A percentile compares a stretch with the other conserved stretches of the same genome.
Conservation (phyloP, 768 basidiomycete species). For the Mycena latifolia region DNA sequence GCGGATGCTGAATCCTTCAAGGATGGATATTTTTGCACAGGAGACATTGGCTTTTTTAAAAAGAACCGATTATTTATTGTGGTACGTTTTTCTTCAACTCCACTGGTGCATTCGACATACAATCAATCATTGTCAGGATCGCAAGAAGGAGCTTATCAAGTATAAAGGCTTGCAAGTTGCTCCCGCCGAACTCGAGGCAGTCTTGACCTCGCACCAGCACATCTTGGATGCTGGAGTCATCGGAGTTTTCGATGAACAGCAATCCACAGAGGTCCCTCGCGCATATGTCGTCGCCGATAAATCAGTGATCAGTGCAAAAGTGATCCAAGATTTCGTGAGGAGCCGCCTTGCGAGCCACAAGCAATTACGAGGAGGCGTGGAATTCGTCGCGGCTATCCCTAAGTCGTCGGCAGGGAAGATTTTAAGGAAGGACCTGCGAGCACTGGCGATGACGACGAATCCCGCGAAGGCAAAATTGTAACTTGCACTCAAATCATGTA, state of each 20-base stretch:
- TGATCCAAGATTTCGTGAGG: conserved; percentile 30
- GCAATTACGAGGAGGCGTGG: conserved; percentile 30
- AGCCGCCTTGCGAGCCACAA: conserved; percentile 27
- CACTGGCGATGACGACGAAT: too few relatives aligned
- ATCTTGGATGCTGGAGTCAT: conserved; percentile 46
- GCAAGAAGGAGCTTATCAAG: conserved; percentile 40
- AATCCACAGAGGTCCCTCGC: conserved; percentile 35
- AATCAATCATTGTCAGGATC: conserved; percentile 32
- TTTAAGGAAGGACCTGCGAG: conserved; percentile 27
- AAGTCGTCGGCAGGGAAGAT: conserved; percentile 35
- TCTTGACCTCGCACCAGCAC: conserved; percentile 41
- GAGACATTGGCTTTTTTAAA: conserved; percentile 33
- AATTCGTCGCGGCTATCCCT: conserved; percentile 26
- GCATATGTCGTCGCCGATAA: conserved; percentile 35
- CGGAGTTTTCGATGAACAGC: conserved; percentile 36
- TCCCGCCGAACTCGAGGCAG: conserved; percentile 49
- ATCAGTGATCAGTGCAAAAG: conserved; percentile 13
- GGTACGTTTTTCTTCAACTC: conserved; percentile 4
- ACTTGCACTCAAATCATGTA: too few relatives aligned
- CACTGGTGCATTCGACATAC: too few relatives aligned
- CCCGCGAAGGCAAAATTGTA: conserved; percentile 24
- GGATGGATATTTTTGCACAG: conserved; percentile 34
- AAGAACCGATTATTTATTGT: conserved; percentile 25
- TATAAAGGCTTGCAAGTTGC: conserved; percentile 42
- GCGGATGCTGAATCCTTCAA: conserved; percentile 33